Conservation (phyloP, 2,329 filamentous ascomycete species). For the Nothopassalora personata region DNA sequence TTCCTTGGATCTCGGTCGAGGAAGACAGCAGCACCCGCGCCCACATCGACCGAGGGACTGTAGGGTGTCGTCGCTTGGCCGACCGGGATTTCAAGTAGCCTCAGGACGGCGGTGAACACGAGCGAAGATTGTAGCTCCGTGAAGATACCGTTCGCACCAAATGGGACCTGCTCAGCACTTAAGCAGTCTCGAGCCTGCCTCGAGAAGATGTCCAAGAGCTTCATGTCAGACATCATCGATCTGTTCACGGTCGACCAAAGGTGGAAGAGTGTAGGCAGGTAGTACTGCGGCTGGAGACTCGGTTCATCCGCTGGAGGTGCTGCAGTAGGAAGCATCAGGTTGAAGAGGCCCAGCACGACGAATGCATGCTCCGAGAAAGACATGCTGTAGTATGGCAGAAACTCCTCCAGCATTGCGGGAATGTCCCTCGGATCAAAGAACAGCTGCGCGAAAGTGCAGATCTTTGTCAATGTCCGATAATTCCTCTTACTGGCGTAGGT, state of each 20-base stretch:
- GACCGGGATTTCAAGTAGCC: constrained; percentile 90
- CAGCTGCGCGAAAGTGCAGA: constrained; percentile 82
- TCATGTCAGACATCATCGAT: constrained; percentile 79
- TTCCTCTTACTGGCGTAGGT: constrained; percentile 53
- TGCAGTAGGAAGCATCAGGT: constrained; percentile 79
- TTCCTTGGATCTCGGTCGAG: constrained; percentile 91
- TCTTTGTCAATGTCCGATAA: constrained; percentile 71
- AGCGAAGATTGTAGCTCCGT: constrained; percentile 85
- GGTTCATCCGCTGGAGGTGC: constrained; percentile 65
- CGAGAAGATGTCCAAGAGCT: constrained; percentile 85
- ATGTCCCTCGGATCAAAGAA: constrained; percentile 90
- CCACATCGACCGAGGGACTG: constrained; percentile 69
- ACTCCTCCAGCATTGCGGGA: constrained; percentile 58
- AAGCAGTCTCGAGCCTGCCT: constrained; percentile 80
- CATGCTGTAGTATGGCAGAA: constrained; percentile 69
- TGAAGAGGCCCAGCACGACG: constrained; percentile 83
- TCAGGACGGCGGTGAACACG: constrained; percentile 85
- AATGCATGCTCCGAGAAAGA: constrained; percentile 90
- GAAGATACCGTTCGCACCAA: constrained; percentile 84
- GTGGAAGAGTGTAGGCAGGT: constrained; percentile 91
- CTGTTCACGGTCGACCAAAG: constrained; percentile 90
- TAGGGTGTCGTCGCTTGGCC: constrained; percentile 94
- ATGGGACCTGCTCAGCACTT: constrained; percentile 66
- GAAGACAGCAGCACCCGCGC: constrained; percentile 75
- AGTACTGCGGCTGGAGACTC: constrained; percentile 79